A percentile compares a stretch with the other conserved stretches of the same genome.
These are phyloP conservation scores for Macrophomina tecta DNA, from an alignment of 2,329 filamentous ascomycete genomes.

Conservation along the genomic window DNA sequence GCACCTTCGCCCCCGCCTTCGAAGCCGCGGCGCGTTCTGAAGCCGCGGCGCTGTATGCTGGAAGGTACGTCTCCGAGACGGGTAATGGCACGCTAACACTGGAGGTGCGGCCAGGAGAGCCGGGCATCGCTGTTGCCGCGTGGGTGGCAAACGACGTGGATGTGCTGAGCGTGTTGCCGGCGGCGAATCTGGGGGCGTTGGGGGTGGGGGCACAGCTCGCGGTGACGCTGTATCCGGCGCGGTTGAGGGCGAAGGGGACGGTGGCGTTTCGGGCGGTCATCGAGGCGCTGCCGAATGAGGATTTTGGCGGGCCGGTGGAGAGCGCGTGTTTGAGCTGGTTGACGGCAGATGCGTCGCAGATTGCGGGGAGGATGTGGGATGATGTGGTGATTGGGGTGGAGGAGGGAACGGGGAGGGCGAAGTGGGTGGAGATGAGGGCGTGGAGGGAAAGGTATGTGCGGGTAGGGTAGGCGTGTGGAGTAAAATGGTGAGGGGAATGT, in stretches of 20 bases:
- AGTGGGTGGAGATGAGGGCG: conserved; percentile 16
- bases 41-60: conserved; percentile 30
- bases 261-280: conserved; percentile 7
- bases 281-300: background rate
- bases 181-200: background rate
- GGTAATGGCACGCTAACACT: conserved; percentile 26
- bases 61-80: conserved; percentile 29
- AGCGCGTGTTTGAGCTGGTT: conserved; percentile 10
- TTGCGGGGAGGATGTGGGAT: conserved; percentile 6
- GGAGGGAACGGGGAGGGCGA: conserved; percentile 2
- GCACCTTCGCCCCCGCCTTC: conserved; percentile 31
- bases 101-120: conserved; percentile 27
- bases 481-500: no score
- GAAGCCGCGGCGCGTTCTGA: conserved; percentile 32
- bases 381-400: conserved; percentile 10
- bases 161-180: conserved; percentile 28
- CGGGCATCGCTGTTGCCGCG: conserved; percentile 30
- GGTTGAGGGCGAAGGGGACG: background rate
- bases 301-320: background rate
- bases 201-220: background rate
- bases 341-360: conserved; percentile 1
- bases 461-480: background rate
- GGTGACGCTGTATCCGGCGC: conserved; percentile 1
- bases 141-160: conserved; percentile 34
- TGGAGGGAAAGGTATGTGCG: conserved; percentile 15